phyloP scores from a whole-genome alignment of 225 moss, liverwort and hornwort genomes.

The Polytrichum formosum region DNA sequence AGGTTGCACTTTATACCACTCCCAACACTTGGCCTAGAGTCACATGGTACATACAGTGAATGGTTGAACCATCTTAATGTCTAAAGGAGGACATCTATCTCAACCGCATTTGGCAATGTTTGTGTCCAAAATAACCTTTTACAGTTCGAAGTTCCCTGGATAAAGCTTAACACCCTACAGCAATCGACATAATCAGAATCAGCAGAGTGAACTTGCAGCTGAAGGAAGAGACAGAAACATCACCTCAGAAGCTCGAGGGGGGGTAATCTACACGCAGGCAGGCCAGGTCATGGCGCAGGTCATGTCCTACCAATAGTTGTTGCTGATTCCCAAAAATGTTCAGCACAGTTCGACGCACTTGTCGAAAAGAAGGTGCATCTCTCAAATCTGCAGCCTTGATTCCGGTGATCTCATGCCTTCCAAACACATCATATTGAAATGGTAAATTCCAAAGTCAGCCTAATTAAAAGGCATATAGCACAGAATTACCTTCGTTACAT shows the following conservation, averaged over 20 bases:
- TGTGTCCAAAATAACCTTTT: no score
- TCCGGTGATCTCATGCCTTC: slow-evolving; percentile 54
- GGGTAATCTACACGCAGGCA: slow-evolving; percentile 56
- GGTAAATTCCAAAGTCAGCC: no score
- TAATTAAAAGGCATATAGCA: no score
- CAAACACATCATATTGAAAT: not conserved
- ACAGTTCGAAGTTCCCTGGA: not conserved
- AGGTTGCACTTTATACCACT: no score
- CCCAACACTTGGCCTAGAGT: no score
- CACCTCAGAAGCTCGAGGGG: slow-evolving; percentile 64
- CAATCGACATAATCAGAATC: not conserved
- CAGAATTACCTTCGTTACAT: no score
- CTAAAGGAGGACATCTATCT: no score
- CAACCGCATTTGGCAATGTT: no score
- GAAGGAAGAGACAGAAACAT: not conserved
- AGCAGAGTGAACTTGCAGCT: not conserved
- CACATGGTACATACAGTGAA: no score
- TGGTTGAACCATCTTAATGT: no score
- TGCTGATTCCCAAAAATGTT: slow-evolving; percentile 34
- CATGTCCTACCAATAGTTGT: slow-evolving; percentile 53
- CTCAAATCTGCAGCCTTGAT: slow-evolving; percentile 43
- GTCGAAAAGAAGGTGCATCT: slow-evolving; percentile 45
- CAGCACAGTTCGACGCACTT: slow-evolving; percentile 36
- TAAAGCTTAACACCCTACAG: not conserved
- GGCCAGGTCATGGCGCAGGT: slow-evolving; percentile 61